Base-by-base conservation (phyloP, 2,329 filamentous ascomycete species). In the Fusarium abutilonis region DNA sequence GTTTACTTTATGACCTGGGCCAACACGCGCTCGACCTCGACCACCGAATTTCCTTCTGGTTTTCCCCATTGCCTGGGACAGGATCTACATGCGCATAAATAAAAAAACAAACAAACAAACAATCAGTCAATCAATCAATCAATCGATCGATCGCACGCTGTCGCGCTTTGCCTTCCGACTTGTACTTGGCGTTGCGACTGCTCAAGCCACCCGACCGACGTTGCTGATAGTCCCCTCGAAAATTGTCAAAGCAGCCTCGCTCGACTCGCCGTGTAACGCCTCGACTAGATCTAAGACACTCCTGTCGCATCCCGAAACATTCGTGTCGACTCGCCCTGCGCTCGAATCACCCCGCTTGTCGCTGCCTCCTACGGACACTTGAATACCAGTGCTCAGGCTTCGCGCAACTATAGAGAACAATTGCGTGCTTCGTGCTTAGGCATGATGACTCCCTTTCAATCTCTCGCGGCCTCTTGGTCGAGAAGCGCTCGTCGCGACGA, bases 371-470 rank as follows among this genome's bases (percentile, higher is more conserved):
- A 52, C 32, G 45, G 52, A 45, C 61, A 67, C 58, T 52, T 63
- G 65, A 62, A 67, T 44, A 50, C 34, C n/a, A 21, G 48, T 14
- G 21, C 35, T 49, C 49, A 45, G 40, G 52, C 51, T 44, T 43
- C 40, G 55, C 56, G 52, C 56, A 51, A 54, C 43, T 51, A 41
- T 34, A 26, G 53, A 55, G 39, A 46, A 46, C 60, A 50, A 61
- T 53, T 61, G 62, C 70, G 65, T 70, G 63, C 66, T 67, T 56
- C 55, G 52, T 48, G 44, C 44, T 58, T 39, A 64, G 71, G 49
- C 53, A 83, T 84, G 82, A 83, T 84, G 82, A 74, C 77, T 70
- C 74, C 78, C 69, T 77, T 80, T 52, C 78, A 81, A 73, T 77
- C 78, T 64, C 74, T 77, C 55, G 75, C 77, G 70, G 75, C 78